phyloP scores from a whole-genome alignment of 2,329 filamentous ascomycete genomes.

The Beauveria caledonica region DNA sequence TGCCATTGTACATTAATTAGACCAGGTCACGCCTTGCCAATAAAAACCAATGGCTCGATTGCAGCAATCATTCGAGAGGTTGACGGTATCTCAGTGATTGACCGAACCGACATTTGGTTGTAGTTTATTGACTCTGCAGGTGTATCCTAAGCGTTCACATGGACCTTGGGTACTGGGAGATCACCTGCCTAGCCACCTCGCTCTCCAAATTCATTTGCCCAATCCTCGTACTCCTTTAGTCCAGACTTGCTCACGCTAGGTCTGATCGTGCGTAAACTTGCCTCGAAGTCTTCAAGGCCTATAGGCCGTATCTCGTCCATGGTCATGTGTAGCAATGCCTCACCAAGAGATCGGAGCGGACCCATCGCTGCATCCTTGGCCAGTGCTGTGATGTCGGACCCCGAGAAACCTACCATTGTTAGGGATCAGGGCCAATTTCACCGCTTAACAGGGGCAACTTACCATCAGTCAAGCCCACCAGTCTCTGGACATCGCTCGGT shows the following conservation, averaged over 20 bases:
- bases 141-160: not conserved
- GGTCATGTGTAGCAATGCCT: slow-evolving; percentile 79
- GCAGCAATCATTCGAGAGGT: no score
- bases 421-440: slow-evolving; percentile 3
- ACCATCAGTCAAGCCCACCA: slow-evolving; percentile 84
- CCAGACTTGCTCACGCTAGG: slow-evolving; percentile 84
- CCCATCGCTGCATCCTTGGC: slow-evolving; percentile 99
- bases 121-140: not conserved
- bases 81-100: not conserved
- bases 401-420: slow-evolving; percentile 69
- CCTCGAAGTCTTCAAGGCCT: slow-evolving; percentile 70
- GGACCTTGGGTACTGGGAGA: no score
- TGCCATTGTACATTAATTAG: not conserved
- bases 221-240: slow-evolving; percentile 84
- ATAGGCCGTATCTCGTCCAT: slow-evolving; percentile 94
- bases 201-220: slow-evolving; percentile 90
- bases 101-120: not conserved
- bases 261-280: slow-evolving; percentile 75
- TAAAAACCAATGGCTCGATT: not conserved
- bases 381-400: slow-evolving; percentile 90
- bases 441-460: slow-evolving; percentile 22
- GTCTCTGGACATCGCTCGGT: slow-evolving; percentile 59
- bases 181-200: slow-evolving; percentile 56
- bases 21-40: not conserved
- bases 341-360: slow-evolving; percentile 79